A percentile compares a stretch with the other conserved stretches of the same genome.
These are phyloP conservation scores for Moricandia arvensis DNA, from an alignment of 345 rosid species.

Conservation along the genomic window DNA sequence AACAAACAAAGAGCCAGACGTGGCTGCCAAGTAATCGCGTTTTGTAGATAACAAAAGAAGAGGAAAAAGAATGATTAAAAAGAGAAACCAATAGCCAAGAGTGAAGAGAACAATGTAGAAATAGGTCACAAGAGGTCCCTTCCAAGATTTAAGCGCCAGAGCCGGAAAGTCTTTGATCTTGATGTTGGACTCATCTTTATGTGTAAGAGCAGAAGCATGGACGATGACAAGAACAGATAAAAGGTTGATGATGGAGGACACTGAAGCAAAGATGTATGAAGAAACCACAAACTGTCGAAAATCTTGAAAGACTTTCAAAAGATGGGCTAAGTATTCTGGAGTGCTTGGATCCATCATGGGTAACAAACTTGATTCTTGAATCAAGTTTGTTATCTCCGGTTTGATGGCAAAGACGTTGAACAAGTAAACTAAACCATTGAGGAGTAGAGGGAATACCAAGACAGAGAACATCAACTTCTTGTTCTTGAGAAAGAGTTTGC, in stretches of 20 bases:
- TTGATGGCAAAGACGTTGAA: conserved; percentile 35
- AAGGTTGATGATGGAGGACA: conserved; percentile 22
- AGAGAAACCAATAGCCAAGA: conserved; percentile 39
- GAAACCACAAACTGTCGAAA: conserved; percentile 20
- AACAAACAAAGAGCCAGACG: background rate
- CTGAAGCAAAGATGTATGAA: conserved; percentile 21
- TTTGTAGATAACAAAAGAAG: conserved; percentile 12
- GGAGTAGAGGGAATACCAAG: conserved; percentile 29
- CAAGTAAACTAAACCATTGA: conserved; percentile 32
- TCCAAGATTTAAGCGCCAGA: conserved; percentile 37
- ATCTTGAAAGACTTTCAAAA: conserved; percentile 29
- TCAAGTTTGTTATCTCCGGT: conserved; percentile 31
- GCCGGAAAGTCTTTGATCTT: conserved; percentile 31
- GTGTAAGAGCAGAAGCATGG: conserved; percentile 40
- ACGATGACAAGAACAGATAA: conserved; percentile 36
- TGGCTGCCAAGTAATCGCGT: background rate
- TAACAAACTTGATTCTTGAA: conserved; percentile 23
- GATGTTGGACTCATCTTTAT: conserved; percentile 22
- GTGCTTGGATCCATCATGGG: conserved; percentile 29
- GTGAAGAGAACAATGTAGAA: conserved; percentile 41
- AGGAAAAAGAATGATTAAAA: conserved; percentile 16
- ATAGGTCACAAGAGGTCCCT: conserved; percentile 44
- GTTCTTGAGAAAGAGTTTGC: conserved; percentile 44
- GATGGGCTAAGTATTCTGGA: conserved; percentile 30
- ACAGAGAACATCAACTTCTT: conserved; percentile 43